Conservation (phyloP, 345 rosid species). For the Stellera chamaejasme region DNA sequence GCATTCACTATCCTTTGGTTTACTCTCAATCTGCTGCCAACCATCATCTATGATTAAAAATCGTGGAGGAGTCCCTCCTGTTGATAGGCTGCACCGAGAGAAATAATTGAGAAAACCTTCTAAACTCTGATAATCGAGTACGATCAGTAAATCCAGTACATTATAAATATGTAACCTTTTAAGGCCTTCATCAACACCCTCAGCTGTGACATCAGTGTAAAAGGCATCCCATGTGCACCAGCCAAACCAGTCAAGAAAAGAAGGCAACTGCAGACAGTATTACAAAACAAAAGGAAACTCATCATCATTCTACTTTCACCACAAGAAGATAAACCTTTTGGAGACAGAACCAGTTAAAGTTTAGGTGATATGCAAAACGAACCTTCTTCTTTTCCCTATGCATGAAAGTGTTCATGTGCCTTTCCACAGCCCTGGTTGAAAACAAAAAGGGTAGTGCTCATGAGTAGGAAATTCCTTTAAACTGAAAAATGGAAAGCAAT, state of each 20-base stretch:
- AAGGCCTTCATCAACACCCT: constrained; percentile 91
- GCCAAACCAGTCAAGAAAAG: constrained; percentile 93
- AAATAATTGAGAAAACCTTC: constrained; percentile 13
- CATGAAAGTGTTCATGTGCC: constrained; percentile 77
- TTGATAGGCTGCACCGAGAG: constrained; percentile 58
- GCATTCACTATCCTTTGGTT: constrained; percentile 51
- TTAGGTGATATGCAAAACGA: background rate
- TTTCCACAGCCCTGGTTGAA: constrained; percentile 65
- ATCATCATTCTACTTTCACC: background rate
- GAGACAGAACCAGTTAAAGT: constrained; percentile 4
- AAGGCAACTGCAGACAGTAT: constrained; percentile 49
- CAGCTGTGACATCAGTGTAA: constrained; percentile 94
- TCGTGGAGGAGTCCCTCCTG: constrained; percentile 88
- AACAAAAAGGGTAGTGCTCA: background rate
- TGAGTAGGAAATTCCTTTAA: background rate
- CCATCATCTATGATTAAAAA: constrained; percentile 97
- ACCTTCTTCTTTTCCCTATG: constrained; percentile 91
- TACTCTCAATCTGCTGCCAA: constrained; percentile 94
- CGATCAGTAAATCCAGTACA: constrained; percentile 6
- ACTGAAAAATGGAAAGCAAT: background rate
- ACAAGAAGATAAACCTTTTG: constrained; percentile 7
- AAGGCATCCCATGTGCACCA: constrained; percentile 99
- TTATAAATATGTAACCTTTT: constrained; percentile 41
- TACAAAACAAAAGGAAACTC: constrained; percentile 5
- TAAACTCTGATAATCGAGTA: background rate